phyloP scores from a whole-genome alignment of 1,284 basidiomycete species.

The Chondrostereum purpureum region DNA sequence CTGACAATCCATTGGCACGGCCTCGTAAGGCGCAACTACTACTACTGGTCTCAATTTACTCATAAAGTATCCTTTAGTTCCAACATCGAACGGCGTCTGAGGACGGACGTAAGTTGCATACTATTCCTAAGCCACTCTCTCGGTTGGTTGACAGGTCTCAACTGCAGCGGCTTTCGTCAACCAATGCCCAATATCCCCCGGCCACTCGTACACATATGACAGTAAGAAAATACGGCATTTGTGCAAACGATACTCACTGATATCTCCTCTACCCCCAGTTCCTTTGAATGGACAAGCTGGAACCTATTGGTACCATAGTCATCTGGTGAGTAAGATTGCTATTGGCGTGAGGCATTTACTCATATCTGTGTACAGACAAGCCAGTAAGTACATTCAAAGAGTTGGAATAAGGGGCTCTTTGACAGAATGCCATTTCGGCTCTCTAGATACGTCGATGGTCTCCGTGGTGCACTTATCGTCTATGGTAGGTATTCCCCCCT shows the following conservation, averaged over 20 bases:
- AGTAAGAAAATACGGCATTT: slow-evolving; percentile 6
- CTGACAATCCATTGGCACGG: slow-evolving; percentile 17
- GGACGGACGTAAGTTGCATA: slow-evolving; percentile 6
- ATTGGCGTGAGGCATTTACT: too few relatives aligned
- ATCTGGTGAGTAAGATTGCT: background rate
- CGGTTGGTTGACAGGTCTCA: background rate
- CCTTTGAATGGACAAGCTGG: too few relatives aligned
- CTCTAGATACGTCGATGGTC: slow-evolving; percentile 2
- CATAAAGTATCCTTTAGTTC: slow-evolving; percentile 9
- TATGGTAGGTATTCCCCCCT: slow-evolving; percentile 1
- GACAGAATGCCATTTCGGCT: too few relatives aligned
- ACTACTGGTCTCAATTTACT: background rate
- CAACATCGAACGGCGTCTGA: slow-evolving; percentile 12
- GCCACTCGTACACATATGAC: slow-evolving; percentile 11
- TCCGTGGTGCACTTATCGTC: slow-evolving; percentile 1
- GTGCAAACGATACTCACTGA: too few relatives aligned
- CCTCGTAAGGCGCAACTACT: slow-evolving; percentile 8
- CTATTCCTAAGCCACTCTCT: too few relatives aligned
- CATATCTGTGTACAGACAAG: too few relatives aligned
- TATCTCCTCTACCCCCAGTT: too few relatives aligned
- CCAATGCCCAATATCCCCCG: slow-evolving; percentile 8
- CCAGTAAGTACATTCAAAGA: too few relatives aligned
- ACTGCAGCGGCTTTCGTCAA: slow-evolving; percentile 10
- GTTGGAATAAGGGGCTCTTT: too few relatives aligned
- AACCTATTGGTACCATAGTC: slow-evolving; percentile 9